phyloP scores from a whole-genome alignment of 306 rosid genomes.

The Comarum palustre region DNA sequence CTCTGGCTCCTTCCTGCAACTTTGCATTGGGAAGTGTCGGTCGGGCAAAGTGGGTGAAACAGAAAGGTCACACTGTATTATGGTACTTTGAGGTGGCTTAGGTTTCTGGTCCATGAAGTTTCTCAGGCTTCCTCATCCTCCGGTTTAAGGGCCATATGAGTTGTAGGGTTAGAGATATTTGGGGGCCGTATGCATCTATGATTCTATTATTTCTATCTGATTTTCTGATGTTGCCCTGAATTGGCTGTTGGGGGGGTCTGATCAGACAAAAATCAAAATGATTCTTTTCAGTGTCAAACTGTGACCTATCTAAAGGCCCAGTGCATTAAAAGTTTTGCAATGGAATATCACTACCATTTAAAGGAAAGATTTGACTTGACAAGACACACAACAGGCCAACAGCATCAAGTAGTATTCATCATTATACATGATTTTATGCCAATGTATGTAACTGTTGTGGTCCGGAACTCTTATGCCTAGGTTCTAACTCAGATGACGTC shows the following conservation, averaged over 20 bases:
- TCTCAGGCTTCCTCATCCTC: not conserved
- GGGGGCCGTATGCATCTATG: conserved; percentile 25
- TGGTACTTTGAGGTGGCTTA: conserved; percentile 24
- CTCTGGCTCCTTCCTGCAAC: not conserved
- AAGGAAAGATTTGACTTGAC: conserved; percentile 23
- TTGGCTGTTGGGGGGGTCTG: conserved; percentile 27
- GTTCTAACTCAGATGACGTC: too few relatives aligned
- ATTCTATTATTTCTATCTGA: not conserved
- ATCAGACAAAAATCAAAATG: conserved; percentile 21
- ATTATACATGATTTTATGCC: not conserved
- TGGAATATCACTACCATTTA: not conserved
- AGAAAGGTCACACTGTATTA: conserved; percentile 4
- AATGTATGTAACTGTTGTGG: not conserved
- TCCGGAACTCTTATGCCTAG: too few relatives aligned
- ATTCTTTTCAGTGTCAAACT: conserved; percentile 7
- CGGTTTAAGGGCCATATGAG: conserved; percentile 18
- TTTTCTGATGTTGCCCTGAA: conserved; percentile 10
- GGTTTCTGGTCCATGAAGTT: conserved; percentile 23
- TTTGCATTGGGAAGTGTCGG: conserved; percentile 47
- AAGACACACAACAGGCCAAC: not conserved
- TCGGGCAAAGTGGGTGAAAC: conserved; percentile 31
- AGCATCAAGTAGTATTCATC: not conserved
- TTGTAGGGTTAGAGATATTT: conserved; percentile 28
- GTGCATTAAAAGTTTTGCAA: conserved; percentile 18
- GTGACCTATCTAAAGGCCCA: conserved; percentile 29